Conservation (phyloP, 2,329 filamentous ascomycete species). For the Mollisiaceae sp. region DNA sequence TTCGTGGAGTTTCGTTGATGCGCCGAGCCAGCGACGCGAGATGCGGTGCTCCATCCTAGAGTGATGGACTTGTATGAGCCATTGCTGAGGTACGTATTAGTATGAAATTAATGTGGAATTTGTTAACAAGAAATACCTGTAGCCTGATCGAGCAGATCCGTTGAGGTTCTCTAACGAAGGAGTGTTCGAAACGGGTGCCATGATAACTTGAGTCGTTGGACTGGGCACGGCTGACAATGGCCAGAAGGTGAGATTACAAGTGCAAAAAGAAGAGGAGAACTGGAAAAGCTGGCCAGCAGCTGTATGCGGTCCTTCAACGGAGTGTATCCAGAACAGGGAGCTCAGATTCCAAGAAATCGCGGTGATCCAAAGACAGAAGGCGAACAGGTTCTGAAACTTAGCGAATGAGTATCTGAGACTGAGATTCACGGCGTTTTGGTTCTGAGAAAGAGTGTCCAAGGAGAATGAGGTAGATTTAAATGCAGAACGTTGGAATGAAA, state of each 20-base stretch:
- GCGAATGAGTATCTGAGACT: not conserved
- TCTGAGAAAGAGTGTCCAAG: not conserved
- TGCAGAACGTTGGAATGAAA: not conserved
- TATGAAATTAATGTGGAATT: not conserved
- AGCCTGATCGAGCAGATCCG: not conserved
- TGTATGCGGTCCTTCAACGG: not conserved
- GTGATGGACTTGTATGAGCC: not conserved
- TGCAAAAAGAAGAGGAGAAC: not conserved
- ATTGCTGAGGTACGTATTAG: not conserved
- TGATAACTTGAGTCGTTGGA: not conserved
- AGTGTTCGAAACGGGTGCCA: conserved; percentile 1
- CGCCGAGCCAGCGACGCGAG: conserved; percentile 1
- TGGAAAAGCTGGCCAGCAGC: not conserved
- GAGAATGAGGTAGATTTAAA: not conserved
- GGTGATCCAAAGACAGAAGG: not conserved
- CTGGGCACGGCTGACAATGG: not conserved
- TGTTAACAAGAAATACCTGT: not conserved
- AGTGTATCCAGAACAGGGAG: not conserved
- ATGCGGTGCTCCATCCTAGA: not conserved
- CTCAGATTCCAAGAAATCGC: not conserved
- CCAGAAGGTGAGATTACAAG: not conserved
- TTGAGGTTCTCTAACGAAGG: conserved; percentile 1
- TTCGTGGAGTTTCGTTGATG: not conserved
- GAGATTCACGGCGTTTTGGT: not conserved
- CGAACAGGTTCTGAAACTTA: not conserved